Conservation (phyloP, 179 eudicot genomes). For the Beta macrorhiza region DNA sequence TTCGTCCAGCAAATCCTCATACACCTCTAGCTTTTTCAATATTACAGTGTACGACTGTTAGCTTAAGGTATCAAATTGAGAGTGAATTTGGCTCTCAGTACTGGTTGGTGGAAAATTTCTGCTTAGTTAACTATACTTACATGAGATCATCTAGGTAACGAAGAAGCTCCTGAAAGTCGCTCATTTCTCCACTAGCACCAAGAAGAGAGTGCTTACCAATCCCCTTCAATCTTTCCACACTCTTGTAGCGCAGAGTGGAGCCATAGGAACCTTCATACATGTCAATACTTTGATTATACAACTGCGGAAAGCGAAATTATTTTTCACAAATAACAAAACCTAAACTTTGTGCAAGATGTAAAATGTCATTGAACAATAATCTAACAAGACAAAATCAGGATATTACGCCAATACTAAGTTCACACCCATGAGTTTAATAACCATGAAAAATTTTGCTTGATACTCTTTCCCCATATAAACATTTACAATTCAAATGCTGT, state of each 20-base stretch:
- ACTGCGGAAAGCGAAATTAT: background rate
- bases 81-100: background rate
- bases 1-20: background rate
- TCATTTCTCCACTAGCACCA: slow-evolving; percentile 95
- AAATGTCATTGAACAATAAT: background rate
- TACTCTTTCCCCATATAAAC: background rate
- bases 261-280: slow-evolving; percentile 73
- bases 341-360: background rate
- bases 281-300: slow-evolving; percentile 6
- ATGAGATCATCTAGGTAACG: slow-evolving; percentile 84
- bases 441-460: background rate
- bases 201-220: slow-evolving; percentile 87
- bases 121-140: slow-evolving; percentile 39
- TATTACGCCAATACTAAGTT: background rate
- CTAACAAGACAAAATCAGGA: background rate
- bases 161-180: slow-evolving; percentile 91
- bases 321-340: background rate
- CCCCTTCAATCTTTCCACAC: slow-evolving; percentile 80
- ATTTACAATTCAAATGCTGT: background rate
- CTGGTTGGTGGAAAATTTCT: background rate
- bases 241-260: slow-evolving; percentile 93
- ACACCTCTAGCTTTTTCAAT: background rate
- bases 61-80: background rate
- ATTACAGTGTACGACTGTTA: background rate
- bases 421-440: background rate